phyloP scores from a whole-genome alignment of 2,329 filamentous ascomycete genomes.

The Trichothecium sympodiale region DNA sequence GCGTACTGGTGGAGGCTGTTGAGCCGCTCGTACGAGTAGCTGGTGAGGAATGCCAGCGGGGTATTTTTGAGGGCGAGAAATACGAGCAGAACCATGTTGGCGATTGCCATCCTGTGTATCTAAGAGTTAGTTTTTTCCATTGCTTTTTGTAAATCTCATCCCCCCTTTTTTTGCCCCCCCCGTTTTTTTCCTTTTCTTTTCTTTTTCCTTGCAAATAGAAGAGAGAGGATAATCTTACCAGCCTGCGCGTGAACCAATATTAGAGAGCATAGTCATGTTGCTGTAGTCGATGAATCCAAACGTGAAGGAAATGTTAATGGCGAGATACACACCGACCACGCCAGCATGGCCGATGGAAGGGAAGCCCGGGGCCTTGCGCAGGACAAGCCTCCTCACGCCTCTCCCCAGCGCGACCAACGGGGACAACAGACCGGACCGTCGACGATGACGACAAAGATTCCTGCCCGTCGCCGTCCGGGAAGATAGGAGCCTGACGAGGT shows the following conservation, averaged over 20 bases:
- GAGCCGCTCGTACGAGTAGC: conserved; percentile 47
- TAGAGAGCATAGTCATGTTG: conserved; percentile 16
- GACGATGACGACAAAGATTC: too few species aligned
- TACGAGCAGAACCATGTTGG: conserved; percentile 39
- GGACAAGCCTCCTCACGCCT: conserved; percentile 13
- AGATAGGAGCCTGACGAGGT: conserved; percentile 3
- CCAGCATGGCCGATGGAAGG: conserved; percentile 22
- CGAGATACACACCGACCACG: conserved; percentile 17
- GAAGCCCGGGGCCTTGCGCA: conserved; percentile 14
- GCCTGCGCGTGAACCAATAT: conserved; percentile 25
- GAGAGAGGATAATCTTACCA: conserved; percentile 18
- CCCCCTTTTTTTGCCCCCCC: too few species aligned
- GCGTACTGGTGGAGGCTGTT: conserved; percentile 45
- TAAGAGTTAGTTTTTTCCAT: neutral
- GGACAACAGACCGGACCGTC: neutral
- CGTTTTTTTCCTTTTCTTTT: neutral
- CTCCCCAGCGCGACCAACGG: conserved; percentile 8
- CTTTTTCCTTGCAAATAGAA: neutral
- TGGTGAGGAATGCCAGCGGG: conserved; percentile 39
- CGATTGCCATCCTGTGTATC: conserved; percentile 22
- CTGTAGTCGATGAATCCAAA: conserved; percentile 22
- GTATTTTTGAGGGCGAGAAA: conserved; percentile 49
- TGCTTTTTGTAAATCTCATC: too few species aligned
- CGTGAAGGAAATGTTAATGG: conserved; percentile 20
- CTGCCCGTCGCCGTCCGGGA: neutral